Evolutionary conservation across 306 rosid genomes (phyloP).

Genomic region (Cucurbita moschata): DNA sequence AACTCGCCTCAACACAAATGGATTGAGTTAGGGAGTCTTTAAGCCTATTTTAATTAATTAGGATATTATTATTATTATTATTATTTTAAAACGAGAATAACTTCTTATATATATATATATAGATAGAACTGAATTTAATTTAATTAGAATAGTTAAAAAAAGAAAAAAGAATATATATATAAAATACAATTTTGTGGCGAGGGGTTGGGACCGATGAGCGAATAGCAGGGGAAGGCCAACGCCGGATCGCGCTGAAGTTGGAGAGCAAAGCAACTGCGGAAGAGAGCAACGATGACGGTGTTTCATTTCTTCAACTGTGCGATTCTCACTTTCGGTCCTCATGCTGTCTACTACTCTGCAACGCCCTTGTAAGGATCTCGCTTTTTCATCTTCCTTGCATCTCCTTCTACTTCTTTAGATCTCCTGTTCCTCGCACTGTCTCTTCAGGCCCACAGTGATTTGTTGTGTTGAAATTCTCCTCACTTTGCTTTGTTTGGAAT

Average conservation of each 20-base stretch:
- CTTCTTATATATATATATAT: too few relatives aligned
- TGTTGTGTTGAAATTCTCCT: neutral
- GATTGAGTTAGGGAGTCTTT: too few relatives aligned
- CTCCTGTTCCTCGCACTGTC: neutral
- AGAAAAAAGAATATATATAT: too few relatives aligned
- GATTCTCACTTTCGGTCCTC: constrained; percentile 95
- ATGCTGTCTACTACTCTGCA: constrained; percentile 95
- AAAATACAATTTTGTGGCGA: too few relatives aligned
- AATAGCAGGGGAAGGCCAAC: neutral
- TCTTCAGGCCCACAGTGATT: neutral
- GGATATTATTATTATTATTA: too few relatives aligned
- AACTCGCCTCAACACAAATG: too few relatives aligned
- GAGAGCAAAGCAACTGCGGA: neutral
- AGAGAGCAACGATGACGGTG: constrained; percentile 47
- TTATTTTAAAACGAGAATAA: too few relatives aligned
- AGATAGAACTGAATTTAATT: too few relatives aligned
- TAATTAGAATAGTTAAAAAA: too few relatives aligned
- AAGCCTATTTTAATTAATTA: too few relatives aligned
- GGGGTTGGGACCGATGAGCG: too few relatives aligned
- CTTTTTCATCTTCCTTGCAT: neutral
- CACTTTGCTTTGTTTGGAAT: neutral
- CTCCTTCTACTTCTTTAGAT: neutral
- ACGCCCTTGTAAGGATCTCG: constrained; percentile 54
- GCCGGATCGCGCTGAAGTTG: neutral
- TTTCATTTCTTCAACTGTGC: constrained; percentile 98